Base-by-base conservation (phyloP, 1,139 yeast species). In the Diutina pseudorugosa region DNA sequence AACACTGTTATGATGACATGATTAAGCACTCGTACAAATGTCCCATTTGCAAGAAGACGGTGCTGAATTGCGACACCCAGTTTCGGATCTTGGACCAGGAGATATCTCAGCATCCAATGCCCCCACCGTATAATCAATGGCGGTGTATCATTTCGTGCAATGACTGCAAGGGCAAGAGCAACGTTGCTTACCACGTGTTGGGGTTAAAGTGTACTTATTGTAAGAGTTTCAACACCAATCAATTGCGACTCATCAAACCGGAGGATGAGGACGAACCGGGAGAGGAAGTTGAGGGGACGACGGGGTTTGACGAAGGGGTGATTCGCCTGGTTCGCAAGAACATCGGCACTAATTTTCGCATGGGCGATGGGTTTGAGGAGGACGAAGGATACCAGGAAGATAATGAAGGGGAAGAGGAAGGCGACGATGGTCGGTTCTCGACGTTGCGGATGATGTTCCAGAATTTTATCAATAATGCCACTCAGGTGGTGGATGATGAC, bases 141-240 rank as follows among this genome's bases (percentile, higher is more conserved):
- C 71, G 82, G 53, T 83, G 93, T 58, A 78, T 86, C 49, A 76
- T 90, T 11, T 77, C 83, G 55, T 91, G 98, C 67, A 86, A 88
- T 65, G 98, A 91, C 66, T 91, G 98, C 66, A 83, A 83, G 55
- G 94, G 95, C 16, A 85, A 85, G 65, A 80, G 90, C 40, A 80
- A 82, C 57, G 85, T 85, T 19, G 69, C 78, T 6, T 91, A 86
- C 66, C 97, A 91, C 66, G 83, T 90, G 52, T 67, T 91, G 58
- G 98, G 98, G 0, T 73, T 89, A 56, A 86, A 85, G 64, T 91
- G 98, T 66, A 84, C 81, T 57, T 89, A 85, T 63, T 90, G 97
- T 67, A 77, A 79, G 57, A 85, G 95, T 61, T 90, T 88, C 66
- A 90, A 90, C 65, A 90, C 97, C 1, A 82, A 81, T 55, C 93